phyloP scores from a whole-genome alignment of 805 yeast species.

The Hanseniaspora jakobsenii region DNA sequence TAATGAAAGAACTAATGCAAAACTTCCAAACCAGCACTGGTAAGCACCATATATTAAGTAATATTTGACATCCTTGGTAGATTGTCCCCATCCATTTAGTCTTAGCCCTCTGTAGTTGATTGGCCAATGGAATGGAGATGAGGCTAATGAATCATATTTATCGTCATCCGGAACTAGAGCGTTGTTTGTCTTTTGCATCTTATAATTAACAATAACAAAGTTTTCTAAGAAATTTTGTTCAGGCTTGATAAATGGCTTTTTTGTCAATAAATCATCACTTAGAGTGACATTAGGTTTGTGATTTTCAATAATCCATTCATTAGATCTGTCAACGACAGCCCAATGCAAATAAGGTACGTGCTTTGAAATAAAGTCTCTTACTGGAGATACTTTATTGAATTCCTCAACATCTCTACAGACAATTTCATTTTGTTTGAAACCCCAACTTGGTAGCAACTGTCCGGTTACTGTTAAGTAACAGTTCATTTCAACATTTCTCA shows the following conservation, averaged over 20 bases:
- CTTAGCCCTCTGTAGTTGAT: slow-evolving; percentile 63
- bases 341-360: slow-evolving; percentile 25
- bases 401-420: slow-evolving; percentile 51
- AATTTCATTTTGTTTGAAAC: slow-evolving; percentile 94
- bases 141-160: slow-evolving; percentile 57
- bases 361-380: not conserved
- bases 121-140: slow-evolving; percentile 84
- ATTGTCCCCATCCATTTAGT: slow-evolving; percentile 57
- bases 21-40: slow-evolving; percentile 62
- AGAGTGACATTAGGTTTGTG: slow-evolving; percentile 30
- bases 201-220: slow-evolving; percentile 61
- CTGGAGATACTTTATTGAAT: not conserved
- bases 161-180: slow-evolving; percentile 71
- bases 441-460: slow-evolving; percentile 81
- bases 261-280: slow-evolving; percentile 46
- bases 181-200: slow-evolving; percentile 80
- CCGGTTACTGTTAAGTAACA: slow-evolving; percentile 86
- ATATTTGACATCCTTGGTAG: slow-evolving; percentile 39
- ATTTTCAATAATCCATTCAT: slow-evolving; percentile 79
- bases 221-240: slow-evolving; percentile 66
- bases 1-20: slow-evolving; percentile 44
- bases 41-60: slow-evolving; percentile 67
- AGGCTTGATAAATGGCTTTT: slow-evolving; percentile 41
- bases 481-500: slow-evolving; percentile 52
- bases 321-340: slow-evolving; percentile 59